phyloP scores from a whole-genome alignment of 305 asterid species.

The Solanum aculeatissimum region DNA sequence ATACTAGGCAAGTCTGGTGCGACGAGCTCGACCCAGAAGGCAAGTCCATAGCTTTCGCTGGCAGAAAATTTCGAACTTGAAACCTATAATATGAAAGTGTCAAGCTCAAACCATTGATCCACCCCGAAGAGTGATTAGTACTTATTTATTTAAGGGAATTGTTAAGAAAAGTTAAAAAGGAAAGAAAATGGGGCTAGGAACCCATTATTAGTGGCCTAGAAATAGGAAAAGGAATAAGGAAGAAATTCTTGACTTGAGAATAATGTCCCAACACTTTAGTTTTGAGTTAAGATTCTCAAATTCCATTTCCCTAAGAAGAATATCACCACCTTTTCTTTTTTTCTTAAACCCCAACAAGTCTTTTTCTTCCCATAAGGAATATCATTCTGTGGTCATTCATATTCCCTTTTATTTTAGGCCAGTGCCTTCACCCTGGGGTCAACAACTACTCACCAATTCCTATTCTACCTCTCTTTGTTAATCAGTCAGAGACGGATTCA shows the following conservation, averaged over 20 bases:
- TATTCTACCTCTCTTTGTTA: conserved; percentile 3
- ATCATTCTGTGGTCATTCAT: conserved; percentile 46
- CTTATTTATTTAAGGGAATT: not conserved
- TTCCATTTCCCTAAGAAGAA: conserved; percentile 42
- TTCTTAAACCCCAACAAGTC: not conserved
- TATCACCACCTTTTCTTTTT: conserved; percentile 16
- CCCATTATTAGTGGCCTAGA: conserved; percentile 11
- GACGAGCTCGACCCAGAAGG: too few relatives aligned
- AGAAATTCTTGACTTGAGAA: conserved; percentile 81
- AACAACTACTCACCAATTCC: conserved; percentile 12
- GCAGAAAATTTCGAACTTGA: too few relatives aligned
- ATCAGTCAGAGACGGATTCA: conserved; percentile 4
- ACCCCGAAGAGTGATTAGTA: too few relatives aligned
- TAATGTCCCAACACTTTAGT: conserved; percentile 38
- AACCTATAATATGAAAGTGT: accelerated
- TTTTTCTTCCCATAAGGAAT: conserved; percentile 31
- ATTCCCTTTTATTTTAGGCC: conserved; percentile 1
- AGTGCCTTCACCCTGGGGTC: not conserved
- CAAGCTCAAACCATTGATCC: too few relatives aligned
- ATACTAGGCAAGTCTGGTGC: too few relatives aligned
- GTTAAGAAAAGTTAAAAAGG: not conserved
- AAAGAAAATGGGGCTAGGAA: not conserved
- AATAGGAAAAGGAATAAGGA: conserved; percentile 39
- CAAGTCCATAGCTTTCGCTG: too few relatives aligned
- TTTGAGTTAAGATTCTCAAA: conserved; percentile 51